These are phyloP conservation scores for Silybum marianum DNA, from an alignment of 129 eudicot species.

Conservation along the genomic window DNA sequence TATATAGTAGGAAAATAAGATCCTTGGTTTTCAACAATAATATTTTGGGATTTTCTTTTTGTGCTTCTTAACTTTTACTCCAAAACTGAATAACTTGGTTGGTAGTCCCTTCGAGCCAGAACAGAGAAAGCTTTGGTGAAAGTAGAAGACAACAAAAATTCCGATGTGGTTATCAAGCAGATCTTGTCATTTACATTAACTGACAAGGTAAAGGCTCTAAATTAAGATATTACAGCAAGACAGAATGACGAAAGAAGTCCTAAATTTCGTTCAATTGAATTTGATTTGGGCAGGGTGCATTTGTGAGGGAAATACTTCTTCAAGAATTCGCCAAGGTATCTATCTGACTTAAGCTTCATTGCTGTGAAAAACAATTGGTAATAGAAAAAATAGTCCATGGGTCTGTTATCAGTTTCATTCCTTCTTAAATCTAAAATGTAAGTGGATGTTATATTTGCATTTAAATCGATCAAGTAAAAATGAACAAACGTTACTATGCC, in stretches of 20 bases:
- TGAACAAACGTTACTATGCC: neutral
- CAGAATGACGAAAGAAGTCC: neutral
- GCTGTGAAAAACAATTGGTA: neutral
- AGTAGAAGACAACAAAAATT: slow-evolving; percentile 50
- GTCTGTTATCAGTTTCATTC: neutral
- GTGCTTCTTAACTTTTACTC: slow-evolving; percentile 10
- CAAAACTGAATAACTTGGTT: slow-evolving; percentile 32
- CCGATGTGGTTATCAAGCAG: slow-evolving; percentile 59
- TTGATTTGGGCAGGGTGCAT: slow-evolving; percentile 62
- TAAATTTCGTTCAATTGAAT: neutral
- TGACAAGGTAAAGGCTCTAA: slow-evolving; percentile 61
- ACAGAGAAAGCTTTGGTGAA: slow-evolving; percentile 59
- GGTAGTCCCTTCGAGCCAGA: slow-evolving; percentile 84
- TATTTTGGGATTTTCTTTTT: neutral
- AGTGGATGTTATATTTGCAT: neutral
- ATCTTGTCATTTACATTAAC: slow-evolving; percentile 70
- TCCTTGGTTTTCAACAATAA: neutral
- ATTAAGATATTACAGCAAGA: neutral
- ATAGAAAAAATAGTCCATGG: neutral
- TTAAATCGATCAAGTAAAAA: neutral
- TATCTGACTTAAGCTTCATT: slow-evolving; percentile 24
- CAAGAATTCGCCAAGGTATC: slow-evolving; percentile 91
- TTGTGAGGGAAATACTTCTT: slow-evolving; percentile 87
- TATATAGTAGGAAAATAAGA: neutral
- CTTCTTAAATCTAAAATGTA: neutral